phyloP scores from a whole-genome alignment of 1,284 basidiomycete species.

The Ceratobasidium sp. region DNA sequence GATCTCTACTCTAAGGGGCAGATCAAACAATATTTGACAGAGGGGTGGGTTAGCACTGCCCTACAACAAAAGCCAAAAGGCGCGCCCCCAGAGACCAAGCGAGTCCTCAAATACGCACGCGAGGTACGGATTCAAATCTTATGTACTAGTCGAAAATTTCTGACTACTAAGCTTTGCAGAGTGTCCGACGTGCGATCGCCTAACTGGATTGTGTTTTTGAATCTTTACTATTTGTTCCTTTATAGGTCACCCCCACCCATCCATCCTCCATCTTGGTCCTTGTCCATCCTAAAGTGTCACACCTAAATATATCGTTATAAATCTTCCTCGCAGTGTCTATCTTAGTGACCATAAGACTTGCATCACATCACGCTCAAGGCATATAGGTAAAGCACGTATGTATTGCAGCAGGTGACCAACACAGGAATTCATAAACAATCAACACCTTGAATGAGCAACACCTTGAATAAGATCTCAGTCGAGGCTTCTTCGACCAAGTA shows the following conservation, averaged over 20 bases:
- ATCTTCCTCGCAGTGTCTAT: constrained; percentile 4
- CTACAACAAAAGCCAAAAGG: constrained; percentile 72
- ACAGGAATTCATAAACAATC: neutral
- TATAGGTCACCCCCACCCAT: constrained; percentile 27
- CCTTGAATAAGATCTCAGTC: constrained; percentile 55
- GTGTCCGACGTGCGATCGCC: constrained; percentile 35
- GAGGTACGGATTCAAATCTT: constrained; percentile 60
- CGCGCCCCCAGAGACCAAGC: constrained; percentile 71
- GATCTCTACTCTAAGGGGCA: constrained; percentile 82
- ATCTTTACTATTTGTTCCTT: constrained; percentile 26
- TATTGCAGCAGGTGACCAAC: neutral
- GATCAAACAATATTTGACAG: constrained; percentile 75
- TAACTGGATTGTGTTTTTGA: constrained; percentile 26
- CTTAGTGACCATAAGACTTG: neutral
- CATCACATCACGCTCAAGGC: neutral
- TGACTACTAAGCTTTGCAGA: neutral
- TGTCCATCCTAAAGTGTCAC: constrained; percentile 29
- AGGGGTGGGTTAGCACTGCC: constrained; percentile 78
- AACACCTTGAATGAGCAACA: neutral
- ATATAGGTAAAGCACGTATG: neutral
- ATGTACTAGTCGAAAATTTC: neutral
- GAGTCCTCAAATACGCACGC: constrained; percentile 80
- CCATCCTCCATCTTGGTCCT: constrained; percentile 20
- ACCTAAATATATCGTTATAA: constrained; percentile 39
- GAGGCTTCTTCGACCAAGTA: constrained; percentile 74